Evolutionary conservation across 495 filamentous ascomycete genomes (phyloP).

Genomic region (Penicillium tannophilum): DNA sequence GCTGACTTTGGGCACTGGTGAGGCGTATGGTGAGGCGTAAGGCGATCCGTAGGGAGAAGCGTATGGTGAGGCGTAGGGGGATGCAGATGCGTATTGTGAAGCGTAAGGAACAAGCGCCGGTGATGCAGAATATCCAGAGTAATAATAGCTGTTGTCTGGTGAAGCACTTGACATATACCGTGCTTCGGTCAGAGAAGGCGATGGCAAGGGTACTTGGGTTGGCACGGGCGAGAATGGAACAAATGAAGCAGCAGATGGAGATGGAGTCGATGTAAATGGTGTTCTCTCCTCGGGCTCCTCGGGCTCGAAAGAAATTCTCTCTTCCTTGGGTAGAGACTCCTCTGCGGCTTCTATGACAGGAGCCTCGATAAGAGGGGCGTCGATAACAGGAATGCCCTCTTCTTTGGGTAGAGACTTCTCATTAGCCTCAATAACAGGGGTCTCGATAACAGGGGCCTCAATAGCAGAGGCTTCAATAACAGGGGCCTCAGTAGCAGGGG

Average conservation of each 20-base stretch:
- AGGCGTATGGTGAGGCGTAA: constrained; percentile 31
- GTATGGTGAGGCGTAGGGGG: constrained; percentile 16
- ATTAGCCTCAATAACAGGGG: too few relatives aligned
- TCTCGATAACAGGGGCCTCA: too few relatives aligned
- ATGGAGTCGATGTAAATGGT: constrained; percentile 8
- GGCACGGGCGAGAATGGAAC: constrained; percentile 30
- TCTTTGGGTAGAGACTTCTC: too few relatives aligned
- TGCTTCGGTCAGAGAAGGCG: constrained; percentile 32
- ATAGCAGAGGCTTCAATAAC: too few relatives aligned
- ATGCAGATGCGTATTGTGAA: constrained; percentile 6
- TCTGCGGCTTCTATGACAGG: constrained; percentile 1
- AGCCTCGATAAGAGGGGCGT: neutral
- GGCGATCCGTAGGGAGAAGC: constrained; percentile 20
- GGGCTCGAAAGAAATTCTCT: constrained; percentile 12
- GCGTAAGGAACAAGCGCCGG: constrained; percentile 12
- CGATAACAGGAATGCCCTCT: neutral
- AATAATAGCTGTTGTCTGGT: constrained; percentile 15
- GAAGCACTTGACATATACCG: constrained; percentile 32
- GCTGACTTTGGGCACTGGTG: constrained; percentile 41
- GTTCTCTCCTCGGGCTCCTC: constrained; percentile 13
- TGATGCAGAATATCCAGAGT: constrained; percentile 11
- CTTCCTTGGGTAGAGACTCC: constrained; percentile 15
- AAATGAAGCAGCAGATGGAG: constrained; percentile 14
- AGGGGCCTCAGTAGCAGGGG: too few relatives aligned
- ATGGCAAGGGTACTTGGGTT: constrained; percentile 34